These are phyloP conservation scores for Dalbergia cultrata DNA, from an alignment of 306 rosid genomes.

Conservation along the genomic window DNA sequence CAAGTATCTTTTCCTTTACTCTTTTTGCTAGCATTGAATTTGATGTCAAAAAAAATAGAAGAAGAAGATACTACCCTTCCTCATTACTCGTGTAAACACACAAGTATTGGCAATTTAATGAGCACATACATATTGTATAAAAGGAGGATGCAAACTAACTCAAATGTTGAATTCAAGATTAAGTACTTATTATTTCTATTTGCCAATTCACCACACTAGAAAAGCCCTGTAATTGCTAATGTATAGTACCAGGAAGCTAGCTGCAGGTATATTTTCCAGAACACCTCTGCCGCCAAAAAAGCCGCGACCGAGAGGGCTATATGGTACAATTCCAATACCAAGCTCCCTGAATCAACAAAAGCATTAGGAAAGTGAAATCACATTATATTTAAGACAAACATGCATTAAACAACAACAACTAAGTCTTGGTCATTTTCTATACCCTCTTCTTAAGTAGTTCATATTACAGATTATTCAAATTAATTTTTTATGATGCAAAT, in stretches of 20 bases:
- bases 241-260: constrained; percentile 48
- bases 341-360: constrained; percentile 58
- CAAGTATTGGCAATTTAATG: too few relatives aligned
- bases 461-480: not conserved
- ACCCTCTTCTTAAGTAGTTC: not conserved
- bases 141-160: too few relatives aligned
- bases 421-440: not conserved
- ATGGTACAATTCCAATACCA: constrained; percentile 78
- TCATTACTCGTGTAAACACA: too few relatives aligned
- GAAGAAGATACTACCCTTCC: too few relatives aligned
- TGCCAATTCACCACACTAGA: too few relatives aligned
- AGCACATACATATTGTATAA: too few relatives aligned
- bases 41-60: too few relatives aligned
- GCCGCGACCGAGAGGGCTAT: constrained; percentile 74
- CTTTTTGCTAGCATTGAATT: too few relatives aligned
- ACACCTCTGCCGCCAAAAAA: constrained; percentile 74
- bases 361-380: not conserved
- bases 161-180: too few relatives aligned
- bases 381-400: not conserved
- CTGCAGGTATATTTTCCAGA: constrained; percentile 54
- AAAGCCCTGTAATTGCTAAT: not conserved
- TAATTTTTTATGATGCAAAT: too few relatives aligned
- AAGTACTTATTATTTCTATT: too few relatives aligned
- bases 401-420: not conserved
- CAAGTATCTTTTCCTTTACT: too few relatives aligned